Evolutionary conservation across 306 rosid species (phyloP), one percentile per base, ranked within the genome.

Genomic region (Rosa chinensis): DNA sequence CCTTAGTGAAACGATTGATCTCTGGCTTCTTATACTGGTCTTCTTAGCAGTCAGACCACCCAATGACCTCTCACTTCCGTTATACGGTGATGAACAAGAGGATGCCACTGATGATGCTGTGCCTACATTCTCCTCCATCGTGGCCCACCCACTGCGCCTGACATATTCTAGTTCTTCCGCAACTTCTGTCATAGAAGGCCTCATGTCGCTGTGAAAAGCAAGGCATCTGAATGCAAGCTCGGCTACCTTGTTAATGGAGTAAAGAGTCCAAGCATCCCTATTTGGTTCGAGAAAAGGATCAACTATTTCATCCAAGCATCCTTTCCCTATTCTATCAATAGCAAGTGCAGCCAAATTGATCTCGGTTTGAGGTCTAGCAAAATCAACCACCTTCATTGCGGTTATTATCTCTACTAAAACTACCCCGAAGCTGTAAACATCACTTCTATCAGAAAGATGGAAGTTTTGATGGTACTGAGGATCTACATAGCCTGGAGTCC

Each of bases 141-240:
- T 73, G 48, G 90, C 85, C 98, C 98, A 91, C 71, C 94, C 98
- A 47, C 98, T 89, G 79, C 77, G 87, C 80, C 89, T 84, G 53
- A 96, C 83, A 74, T 75, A 84, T 71, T 96, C 96, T 11, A 96
- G 89, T 86, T 96, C 99, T 63, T 91, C 98, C 1, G 98, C 98
- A 72, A 90, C 99, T 85, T 96, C 99, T 74, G 77, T 87, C 99
- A 96, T 96, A 10, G 96, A 84, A 56, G 99, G 99, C 85, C 99
- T 93, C 87, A 80, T 86, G 84, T 96, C 98, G 59, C 98, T 89
- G 55, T 91, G 98, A 82, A 93, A 96, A 55, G 99, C 98, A 43
- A 96, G 93, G 88, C 99, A 96, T 78, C 99, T 87, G 82, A 96
- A 96, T 73, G 99, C 99, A 79, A 96, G 97, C 78, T 96, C 99